Evolutionary conservation across 2,329 filamentous ascomycete species (phyloP).

Genomic region (Teratosphaeria gauchensis): DNA sequence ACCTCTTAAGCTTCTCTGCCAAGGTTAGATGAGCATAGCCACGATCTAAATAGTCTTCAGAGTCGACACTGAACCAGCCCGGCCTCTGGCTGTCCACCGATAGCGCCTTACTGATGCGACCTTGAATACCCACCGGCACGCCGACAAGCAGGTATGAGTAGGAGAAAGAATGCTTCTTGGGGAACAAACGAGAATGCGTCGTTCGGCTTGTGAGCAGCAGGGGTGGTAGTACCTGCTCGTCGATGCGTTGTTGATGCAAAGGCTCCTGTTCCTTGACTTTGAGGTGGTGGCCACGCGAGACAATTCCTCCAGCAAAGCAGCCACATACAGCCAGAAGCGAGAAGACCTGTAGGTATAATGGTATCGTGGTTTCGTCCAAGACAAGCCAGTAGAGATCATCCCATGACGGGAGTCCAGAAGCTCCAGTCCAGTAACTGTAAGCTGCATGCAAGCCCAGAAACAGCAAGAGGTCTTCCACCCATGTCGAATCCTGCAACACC

Average conservation of each 20-base stretch:
- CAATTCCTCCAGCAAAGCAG: conserved; percentile 21
- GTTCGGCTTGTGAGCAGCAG: conserved; percentile 57
- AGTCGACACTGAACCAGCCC: conserved; percentile 51
- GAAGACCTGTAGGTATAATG: conserved; percentile 19
- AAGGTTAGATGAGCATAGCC: conserved; percentile 45
- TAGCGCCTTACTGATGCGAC: conserved; percentile 46
- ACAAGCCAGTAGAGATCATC: conserved; percentile 7
- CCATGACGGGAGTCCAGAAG: conserved; percentile 12
- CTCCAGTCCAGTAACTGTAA: conserved; percentile 15
- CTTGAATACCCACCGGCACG: conserved; percentile 55
- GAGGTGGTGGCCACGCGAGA: conserved; percentile 18
- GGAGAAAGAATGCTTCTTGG: conserved; percentile 56
- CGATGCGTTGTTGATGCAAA: conserved; percentile 15
- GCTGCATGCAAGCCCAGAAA: conserved; percentile 14
- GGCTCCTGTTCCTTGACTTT: conserved; percentile 7
- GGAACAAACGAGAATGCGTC: conserved; percentile 57
- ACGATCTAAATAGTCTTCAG: conserved; percentile 52
- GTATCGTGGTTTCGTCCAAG: conserved; percentile 9
- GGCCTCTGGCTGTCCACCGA: conserved; percentile 33
- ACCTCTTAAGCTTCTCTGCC: conserved; percentile 52
- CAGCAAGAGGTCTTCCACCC: conserved; percentile 19
- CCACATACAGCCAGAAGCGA: conserved; percentile 19
- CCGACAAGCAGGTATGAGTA: conserved; percentile 64
- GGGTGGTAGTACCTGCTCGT: conserved; percentile 31
- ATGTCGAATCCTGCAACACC: conserved; percentile 12